A percentile compares a stretch with the other conserved stretches of the same genome.
phyloP scores from a whole-genome alignment of 345 rosid genomes.

The Lenwebbia sp. region DNA sequence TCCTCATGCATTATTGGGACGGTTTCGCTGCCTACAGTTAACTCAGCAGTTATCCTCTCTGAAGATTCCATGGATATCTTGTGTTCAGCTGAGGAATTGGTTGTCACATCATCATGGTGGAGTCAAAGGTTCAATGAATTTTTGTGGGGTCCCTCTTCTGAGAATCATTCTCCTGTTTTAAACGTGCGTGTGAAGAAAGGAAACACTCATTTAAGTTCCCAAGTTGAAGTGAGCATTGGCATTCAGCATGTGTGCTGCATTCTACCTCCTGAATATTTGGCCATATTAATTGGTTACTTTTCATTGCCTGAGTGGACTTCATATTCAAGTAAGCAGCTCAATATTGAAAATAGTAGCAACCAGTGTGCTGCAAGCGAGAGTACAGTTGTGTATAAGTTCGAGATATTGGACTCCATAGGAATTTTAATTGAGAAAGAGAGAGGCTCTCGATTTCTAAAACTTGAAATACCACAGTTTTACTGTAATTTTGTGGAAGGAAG shows the following conservation, averaged over 20 bases:
- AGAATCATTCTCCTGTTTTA: slow-evolving; percentile 48
- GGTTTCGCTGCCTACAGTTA: slow-evolving; percentile 37
- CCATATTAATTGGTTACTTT: slow-evolving; percentile 75
- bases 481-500: slow-evolving; percentile 33
- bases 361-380: slow-evolving; percentile 1
- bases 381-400: slow-evolving; percentile 47
- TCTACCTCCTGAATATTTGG: slow-evolving; percentile 62
- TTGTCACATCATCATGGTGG: slow-evolving; percentile 61
- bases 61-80: slow-evolving; percentile 47
- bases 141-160: slow-evolving; percentile 58
- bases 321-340: slow-evolving; percentile 22
- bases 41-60: slow-evolving; percentile 28
- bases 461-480: slow-evolving; percentile 44
- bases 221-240: slow-evolving; percentile 72
- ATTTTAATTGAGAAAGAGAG: slow-evolving; percentile 45
- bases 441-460: slow-evolving; percentile 37
- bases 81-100: slow-evolving; percentile 55
- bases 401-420: slow-evolving; percentile 60
- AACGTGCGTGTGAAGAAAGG: slow-evolving; percentile 57
- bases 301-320: slow-evolving; percentile 72
- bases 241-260: slow-evolving; percentile 77
- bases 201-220: slow-evolving; percentile 25
- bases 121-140: slow-evolving; percentile 33
- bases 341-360: slow-evolving; percentile 8
- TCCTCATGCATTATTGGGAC: slow-evolving; percentile 64